Base-by-base conservation (phyloP, 2,329 filamentous ascomycete species). In the Fusarium succisae region DNA sequence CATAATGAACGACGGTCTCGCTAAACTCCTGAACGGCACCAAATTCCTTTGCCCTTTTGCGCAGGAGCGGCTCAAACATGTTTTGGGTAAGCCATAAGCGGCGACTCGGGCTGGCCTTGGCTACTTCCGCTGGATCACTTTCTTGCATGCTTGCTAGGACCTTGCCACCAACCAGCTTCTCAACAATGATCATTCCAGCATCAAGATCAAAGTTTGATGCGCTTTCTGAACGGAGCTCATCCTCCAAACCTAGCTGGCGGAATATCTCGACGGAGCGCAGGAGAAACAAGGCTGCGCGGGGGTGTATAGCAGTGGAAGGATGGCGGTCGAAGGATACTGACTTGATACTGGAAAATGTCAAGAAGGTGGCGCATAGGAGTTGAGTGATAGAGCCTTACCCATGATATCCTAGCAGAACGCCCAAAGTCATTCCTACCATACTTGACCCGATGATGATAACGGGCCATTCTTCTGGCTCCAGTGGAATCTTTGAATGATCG, bases 351-450 rank as follows among this genome's bases (percentile, higher is more conserved):
- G 3, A 18, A 3, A 32, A 0, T 1, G 7, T 50, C 15, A 50
- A 4, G 0, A 4, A 13, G 7, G 3, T 13, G 6, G 28, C 24
- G 5, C 10, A n/a, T n/a, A 5, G 15, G 24, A 20, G 8, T 47
- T 20, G 28, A 32, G 20, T 6, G 20, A 1, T 3, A 9, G 47
- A 15, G 26, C 6, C 28, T 32, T 2, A 32, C 47, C 47, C 20
- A 32, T 50, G 47, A 4, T 50, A 50, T 6, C 28, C 47, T 17
- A 50, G 20, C 6, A 50, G 47, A 4, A 50, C 47, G 3, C 28
- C 47, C 28, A 50, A 13, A 50, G 28, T 50, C 47, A 50, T 50
- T 50, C 47, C 47, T 12, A 50, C 47, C 47, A 50, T 50, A n/a
- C 47, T 50, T 17, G 47, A 50, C 20, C 47, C 47, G 14, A 50